These are phyloP conservation scores for Kluyveromyces wickerhamii DNA, from an alignment of 805 yeast genomes.

Conservation along the genomic window DNA sequence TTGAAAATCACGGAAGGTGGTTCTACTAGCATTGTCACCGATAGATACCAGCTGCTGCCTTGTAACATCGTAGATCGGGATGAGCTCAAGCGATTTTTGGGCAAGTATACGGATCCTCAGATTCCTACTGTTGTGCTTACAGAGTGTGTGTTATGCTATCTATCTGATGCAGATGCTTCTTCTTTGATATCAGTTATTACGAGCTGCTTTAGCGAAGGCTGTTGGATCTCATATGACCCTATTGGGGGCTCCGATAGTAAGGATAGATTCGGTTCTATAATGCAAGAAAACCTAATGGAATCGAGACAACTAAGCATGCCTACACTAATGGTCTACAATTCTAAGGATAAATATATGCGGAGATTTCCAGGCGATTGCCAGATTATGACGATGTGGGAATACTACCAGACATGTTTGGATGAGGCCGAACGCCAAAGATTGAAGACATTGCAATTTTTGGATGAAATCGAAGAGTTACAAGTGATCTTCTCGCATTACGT, in stretches of 20 bases:
- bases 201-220: constrained; percentile 15
- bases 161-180: constrained; percentile 36
- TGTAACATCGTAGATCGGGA: constrained; percentile 30
- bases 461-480: constrained; percentile 51
- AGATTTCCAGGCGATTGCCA: constrained; percentile 13
- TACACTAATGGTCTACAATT: constrained; percentile 32
- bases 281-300: constrained; percentile 42
- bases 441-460: constrained; percentile 43
- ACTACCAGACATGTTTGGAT: constrained; percentile 28
- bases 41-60: constrained; percentile 23
- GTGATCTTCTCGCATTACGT: constrained; percentile 48
- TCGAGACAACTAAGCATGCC: constrained; percentile 42
- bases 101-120: constrained; percentile 9
- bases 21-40: constrained; percentile 4
- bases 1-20: neutral
- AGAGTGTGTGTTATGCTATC: constrained; percentile 53
- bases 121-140: constrained; percentile 46
- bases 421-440: constrained; percentile 35
- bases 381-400: constrained; percentile 30
- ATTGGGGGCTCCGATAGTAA: constrained; percentile 41
- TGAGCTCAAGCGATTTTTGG: constrained; percentile 23
- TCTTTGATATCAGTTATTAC: constrained; percentile 31
- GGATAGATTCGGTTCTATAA: constrained; percentile 42
- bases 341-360: constrained; percentile 26
- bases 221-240: constrained; percentile 47